Evolutionary conservation across 2,329 filamentous ascomycete genomes (phyloP), one percentile per base, ranked within the genome.

Genomic region (Cladosporium cucumerinum): DNA sequence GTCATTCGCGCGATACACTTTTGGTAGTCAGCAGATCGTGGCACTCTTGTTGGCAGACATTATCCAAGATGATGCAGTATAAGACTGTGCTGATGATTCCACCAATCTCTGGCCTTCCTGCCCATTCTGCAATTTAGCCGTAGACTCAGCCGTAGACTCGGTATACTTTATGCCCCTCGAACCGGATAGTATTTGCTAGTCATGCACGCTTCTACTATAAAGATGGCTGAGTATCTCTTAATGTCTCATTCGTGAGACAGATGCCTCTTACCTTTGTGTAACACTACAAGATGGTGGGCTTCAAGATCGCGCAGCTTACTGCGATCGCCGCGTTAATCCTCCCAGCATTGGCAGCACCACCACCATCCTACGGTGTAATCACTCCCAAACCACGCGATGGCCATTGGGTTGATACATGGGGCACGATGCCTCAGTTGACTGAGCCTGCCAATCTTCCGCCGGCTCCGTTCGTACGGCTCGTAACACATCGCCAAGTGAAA

Each of bases 381-480:
- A 58, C 60, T 3, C 67, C 66, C 28, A 59, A 67, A 43, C 67
- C 68, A 16, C 63, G 43, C 12, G 43, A 69, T 39, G 72, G 80
- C 55, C 82, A 85, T 67, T 89, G 87, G 86, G 80, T 88, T 16
- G 82, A 84, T 67, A 86, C 84, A 1, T 90, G 87, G 87, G 84
- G 85, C 0, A 80, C 85, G 2, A 89, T 89, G 87, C 86, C 87
- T 0, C 87, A 89, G 72, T 76, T 88, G 48, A 86, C 86, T 1
- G 87, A 90, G 70, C 82, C 81, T 11, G 79, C 76, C 55, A 90
- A 89, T 68, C 79, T 90, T 23, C 87, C 87, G 11, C 83, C 84
- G 0, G 73, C 81, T 2, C 85, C 86, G 49, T 90, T 87, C 71
- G 85, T 85, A 79, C 60, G 82, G 76, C 63, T 60, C 18, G 16